Base-by-base conservation (phyloP, 2,329 filamentous ascomycete species). In the Paracoccidioides lutzii region DNA sequence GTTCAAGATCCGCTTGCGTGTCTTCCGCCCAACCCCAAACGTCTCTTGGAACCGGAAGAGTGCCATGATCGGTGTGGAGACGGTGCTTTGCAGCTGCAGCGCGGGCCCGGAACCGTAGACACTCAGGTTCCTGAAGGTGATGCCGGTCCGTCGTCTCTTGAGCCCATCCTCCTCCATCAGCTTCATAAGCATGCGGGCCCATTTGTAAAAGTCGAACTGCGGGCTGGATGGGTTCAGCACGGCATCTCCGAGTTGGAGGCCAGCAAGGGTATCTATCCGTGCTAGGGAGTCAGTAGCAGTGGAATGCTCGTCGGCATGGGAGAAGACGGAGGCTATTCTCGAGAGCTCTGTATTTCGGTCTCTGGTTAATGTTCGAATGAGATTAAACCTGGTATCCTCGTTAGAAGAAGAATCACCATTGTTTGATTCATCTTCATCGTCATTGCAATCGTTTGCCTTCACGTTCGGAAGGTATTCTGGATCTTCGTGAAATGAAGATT, bases 71-170 rank as follows among this genome's bases (percentile, higher is more conserved):
- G 81, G 69, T 1, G 81, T 82, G 2, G 73, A 76, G 3, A 89
- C 82, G 2, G 81, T 88, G 55, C 82, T 75, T 64, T 90, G 86
- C 1, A 88, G 72, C 59, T 87, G 83, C 30, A 89, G 66, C 0
- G 83, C 82, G 2, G 79, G 76, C 0, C 84, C 85, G 0, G 82
- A 82, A 0, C 85, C 85, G 5, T 76, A 83, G 0, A 89, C 82
- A 55, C 79, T 79, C 38, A 88, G 75, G 53, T 85, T 76, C 58
- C 80, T 80, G 70, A 82, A 87, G 0, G 79, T 77, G 5, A 88
- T 74, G 3, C 83, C 83, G 0, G 83, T 78, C 5, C 73, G 72
- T 60, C 73, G 77, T 58, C 72, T 69, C 57, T 74, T 75, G 48
- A 83, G 71, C 0, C 80, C 78, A 56, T 84, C 79, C 15, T 76